phyloP scores from a whole-genome alignment of 2,329 filamentous ascomycete species.

The Beauveria sp. region DNA sequence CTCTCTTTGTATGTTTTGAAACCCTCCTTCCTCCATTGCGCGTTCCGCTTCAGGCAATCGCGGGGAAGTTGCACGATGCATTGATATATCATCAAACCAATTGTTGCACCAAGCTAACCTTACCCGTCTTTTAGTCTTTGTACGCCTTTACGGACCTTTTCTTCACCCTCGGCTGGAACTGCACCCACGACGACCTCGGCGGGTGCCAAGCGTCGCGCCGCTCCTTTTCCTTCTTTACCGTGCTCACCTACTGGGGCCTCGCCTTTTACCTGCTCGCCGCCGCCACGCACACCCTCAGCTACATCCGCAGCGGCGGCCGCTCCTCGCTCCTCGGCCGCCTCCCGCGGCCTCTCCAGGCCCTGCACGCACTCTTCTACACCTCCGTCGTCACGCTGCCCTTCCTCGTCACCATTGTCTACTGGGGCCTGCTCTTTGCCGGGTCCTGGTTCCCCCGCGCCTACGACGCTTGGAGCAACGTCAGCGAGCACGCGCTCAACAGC shows the following conservation, averaged over 20 bases:
- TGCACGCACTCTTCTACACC: conserved; percentile 59
- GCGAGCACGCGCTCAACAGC: conserved; percentile 68
- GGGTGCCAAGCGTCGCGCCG: conserved; percentile 39
- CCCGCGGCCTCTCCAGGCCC: conserved; percentile 53
- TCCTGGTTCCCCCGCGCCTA: conserved; percentile 46
- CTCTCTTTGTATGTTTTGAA: conserved; percentile 38
- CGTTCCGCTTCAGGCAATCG: no score
- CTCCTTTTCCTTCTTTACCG: conserved; percentile 76
- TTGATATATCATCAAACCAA: no score
- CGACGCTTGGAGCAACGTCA: conserved; percentile 57
- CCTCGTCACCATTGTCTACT: conserved; percentile 65
- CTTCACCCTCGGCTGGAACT: conserved; percentile 60
- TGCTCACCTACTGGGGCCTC: conserved; percentile 74
- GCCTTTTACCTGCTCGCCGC: conserved; percentile 69
- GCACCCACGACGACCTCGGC: conserved; percentile 37
- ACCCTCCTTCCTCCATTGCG: neutral
- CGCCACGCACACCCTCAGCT: conserved; percentile 60
- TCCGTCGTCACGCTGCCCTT: conserved; percentile 57
- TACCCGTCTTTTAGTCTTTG: conserved; percentile 34
- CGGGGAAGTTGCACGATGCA: neutral
- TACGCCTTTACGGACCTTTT: conserved; percentile 66
- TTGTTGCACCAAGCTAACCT: neutral
- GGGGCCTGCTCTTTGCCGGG: conserved; percentile 50
- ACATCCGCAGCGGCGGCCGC: conserved; percentile 40
- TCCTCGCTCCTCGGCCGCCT: conserved; percentile 48